Conservation (phyloP, 2,329 filamentous ascomycete genomes). For the Pyrenochaeta sp. region DNA sequence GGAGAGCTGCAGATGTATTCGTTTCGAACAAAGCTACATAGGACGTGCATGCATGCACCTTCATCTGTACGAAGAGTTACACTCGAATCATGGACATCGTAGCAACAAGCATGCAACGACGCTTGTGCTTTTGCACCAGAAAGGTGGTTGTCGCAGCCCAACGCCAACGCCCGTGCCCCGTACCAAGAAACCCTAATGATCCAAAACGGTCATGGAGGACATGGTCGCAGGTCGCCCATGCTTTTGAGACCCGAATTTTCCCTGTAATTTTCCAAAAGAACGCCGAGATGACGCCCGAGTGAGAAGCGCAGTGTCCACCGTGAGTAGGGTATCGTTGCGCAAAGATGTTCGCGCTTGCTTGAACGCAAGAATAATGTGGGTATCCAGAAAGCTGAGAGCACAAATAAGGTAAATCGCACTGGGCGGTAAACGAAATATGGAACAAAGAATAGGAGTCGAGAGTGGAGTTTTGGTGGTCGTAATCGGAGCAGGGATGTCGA, state of each 20-base stretch:
- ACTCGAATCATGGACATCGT: constrained; percentile 12
- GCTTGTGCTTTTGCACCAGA: constrained; percentile 12
- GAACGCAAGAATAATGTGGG: constrained; percentile 28
- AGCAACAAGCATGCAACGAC: constrained; percentile 9
- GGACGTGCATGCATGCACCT: too few species aligned
- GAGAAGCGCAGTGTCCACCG: constrained; percentile 18
- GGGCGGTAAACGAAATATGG: constrained; percentile 16
- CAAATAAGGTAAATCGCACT: constrained; percentile 16
- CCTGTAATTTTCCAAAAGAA: constrained; percentile 24
- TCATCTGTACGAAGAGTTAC: not conserved
- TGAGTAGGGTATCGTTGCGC: constrained; percentile 9
- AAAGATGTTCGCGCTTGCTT: constrained; percentile 10
- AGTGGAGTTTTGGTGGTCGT: constrained; percentile 16
- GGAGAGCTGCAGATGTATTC: constrained; percentile 2
- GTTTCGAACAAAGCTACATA: not conserved
- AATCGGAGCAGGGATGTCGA: not conserved
- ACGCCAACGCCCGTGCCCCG: constrained; percentile 19
- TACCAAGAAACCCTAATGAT: constrained; percentile 18
- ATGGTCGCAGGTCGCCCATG: constrained; percentile 26
- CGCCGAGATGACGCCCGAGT: constrained; percentile 18
- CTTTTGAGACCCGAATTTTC: constrained; percentile 16
- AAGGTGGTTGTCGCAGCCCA: constrained; percentile 24
- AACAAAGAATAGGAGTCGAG: constrained; percentile 31
- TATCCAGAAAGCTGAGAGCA: constrained; percentile 30
- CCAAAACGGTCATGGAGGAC: constrained; percentile 14